Evolutionary conservation across 768 basidiomycete genomes (phyloP).

Genomic region (Suillus weaverae): DNA sequence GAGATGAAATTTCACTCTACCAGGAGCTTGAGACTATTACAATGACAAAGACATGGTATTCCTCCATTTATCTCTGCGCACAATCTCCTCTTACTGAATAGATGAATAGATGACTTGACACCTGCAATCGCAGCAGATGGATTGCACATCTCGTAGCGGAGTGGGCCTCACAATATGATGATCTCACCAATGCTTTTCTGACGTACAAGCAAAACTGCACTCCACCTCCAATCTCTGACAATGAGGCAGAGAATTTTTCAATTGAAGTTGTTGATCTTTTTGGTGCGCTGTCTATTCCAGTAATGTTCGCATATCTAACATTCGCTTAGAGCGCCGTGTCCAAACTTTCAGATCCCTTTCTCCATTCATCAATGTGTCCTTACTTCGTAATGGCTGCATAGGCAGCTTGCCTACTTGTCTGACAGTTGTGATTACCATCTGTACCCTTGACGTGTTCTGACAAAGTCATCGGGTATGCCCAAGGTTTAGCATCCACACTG

Average conservation of each 20-base stretch:
- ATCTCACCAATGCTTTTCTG: neutral
- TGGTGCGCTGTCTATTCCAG: neutral
- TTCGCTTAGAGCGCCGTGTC: neutral
- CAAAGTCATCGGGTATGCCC: neutral
- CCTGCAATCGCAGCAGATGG: neutral
- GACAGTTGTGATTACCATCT: neutral
- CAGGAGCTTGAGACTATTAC: neutral
- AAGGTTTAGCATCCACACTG: neutral
- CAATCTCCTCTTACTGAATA: neutral
- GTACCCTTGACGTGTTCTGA: neutral
- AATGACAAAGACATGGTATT: neutral
- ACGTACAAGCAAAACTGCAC: neutral
- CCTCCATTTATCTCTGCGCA: neutral
- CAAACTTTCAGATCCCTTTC: neutral
- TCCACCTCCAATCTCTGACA: neutral
- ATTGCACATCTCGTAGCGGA: neutral
- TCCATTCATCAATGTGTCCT: neutral
- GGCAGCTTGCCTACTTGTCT: neutral
- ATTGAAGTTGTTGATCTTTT: neutral
- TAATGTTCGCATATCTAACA: neutral
- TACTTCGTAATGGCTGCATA: neutral
- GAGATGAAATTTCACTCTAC: neutral
- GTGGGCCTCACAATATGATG: neutral
- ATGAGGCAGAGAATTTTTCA: neutral
- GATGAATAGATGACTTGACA: neutral